A percentile compares a stretch with the other conserved stretches of the same genome.
These are phyloP conservation scores for Epichloe sp. DNA, from an alignment of 2,329 filamentous ascomycete genomes.

Conservation along the genomic window DNA sequence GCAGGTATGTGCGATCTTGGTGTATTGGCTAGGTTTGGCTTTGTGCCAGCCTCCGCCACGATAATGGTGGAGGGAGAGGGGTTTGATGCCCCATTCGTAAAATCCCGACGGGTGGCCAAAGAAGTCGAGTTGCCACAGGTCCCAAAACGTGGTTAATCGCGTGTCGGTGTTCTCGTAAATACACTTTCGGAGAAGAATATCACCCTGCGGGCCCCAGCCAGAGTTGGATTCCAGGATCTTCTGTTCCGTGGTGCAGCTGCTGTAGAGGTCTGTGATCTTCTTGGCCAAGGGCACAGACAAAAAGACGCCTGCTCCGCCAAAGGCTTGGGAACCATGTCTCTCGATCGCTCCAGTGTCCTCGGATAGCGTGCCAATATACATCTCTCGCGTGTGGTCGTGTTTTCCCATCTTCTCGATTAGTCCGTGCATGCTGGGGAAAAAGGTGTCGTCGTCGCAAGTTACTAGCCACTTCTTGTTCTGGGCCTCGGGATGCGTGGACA, in stretches of 20 bases:
- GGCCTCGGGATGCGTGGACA: constrained; percentile 39
- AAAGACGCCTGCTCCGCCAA: constrained; percentile 51
- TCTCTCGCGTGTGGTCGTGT: constrained; percentile 36
- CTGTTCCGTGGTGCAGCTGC: constrained; percentile 31
- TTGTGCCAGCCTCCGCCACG: constrained; percentile 45
- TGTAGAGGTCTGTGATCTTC: constrained; percentile 31
- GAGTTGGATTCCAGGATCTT: constrained; percentile 42
- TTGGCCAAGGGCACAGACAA: constrained; percentile 38
- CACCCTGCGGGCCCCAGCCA: constrained; percentile 47
- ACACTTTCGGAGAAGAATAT: constrained; percentile 49
- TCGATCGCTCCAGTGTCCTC: constrained; percentile 48
- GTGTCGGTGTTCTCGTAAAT: constrained; percentile 50
- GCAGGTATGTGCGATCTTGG: constrained; percentile 44
- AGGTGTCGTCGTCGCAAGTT: constrained; percentile 52
- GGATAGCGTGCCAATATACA: constrained; percentile 49
- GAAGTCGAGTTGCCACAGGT: constrained; percentile 49
- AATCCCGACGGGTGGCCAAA: constrained; percentile 48
- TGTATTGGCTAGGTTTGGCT: constrained; percentile 40
- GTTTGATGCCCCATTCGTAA: constrained; percentile 48
- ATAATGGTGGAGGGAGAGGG: constrained; percentile 51
- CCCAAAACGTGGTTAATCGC: constrained; percentile 41
- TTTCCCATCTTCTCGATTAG: constrained; percentile 37
- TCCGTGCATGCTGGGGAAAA: constrained; percentile 45
- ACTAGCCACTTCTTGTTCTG: constrained; percentile 44
- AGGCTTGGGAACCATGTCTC: constrained; percentile 49